Conservation (phyloP, 1,284 basidiomycete species). For the Cutaneotrichosporon sp. region DNA sequence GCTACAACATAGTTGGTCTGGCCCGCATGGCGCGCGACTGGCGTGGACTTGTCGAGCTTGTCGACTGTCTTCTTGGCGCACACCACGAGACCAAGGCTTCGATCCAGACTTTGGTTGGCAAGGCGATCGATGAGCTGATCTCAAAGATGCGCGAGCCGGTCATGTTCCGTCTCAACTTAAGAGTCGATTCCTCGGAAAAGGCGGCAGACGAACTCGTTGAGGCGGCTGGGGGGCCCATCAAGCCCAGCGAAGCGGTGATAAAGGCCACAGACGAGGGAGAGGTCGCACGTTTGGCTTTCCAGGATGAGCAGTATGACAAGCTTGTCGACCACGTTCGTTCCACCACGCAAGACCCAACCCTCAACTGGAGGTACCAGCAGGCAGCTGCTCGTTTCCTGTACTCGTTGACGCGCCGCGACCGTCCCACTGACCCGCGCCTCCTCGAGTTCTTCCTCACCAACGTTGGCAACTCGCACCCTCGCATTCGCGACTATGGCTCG, state of each 20-base stretch:
- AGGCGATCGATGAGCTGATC: slow-evolving; percentile 64
- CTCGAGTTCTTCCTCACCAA: slow-evolving; percentile 69
- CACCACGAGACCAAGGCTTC: slow-evolving; percentile 95
- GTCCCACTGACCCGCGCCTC: slow-evolving; percentile 63
- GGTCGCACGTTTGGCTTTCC: slow-evolving; percentile 32
- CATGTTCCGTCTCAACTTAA: slow-evolving; percentile 36
- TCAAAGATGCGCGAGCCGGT: slow-evolving; percentile 41
- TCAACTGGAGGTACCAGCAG: slow-evolving; percentile 87
- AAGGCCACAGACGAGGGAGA: slow-evolving; percentile 42
- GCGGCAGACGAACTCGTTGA: slow-evolving; percentile 39
- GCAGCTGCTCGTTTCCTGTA: slow-evolving; percentile 72
- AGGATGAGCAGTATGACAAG: slow-evolving; percentile 52
- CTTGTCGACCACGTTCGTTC: slow-evolving; percentile 63
- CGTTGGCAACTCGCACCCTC: slow-evolving; percentile 73
- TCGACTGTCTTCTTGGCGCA: slow-evolving; percentile 72
- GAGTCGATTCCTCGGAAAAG: slow-evolving; percentile 30
- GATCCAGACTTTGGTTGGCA: slow-evolving; percentile 80
- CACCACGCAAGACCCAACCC: slow-evolving; percentile 58
- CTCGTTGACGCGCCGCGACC: slow-evolving; percentile 73
- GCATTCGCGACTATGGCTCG: slow-evolving; percentile 71
- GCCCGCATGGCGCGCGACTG: slow-evolving; percentile 60
- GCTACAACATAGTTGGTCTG: slow-evolving; percentile 45
- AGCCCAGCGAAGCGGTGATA: slow-evolving; percentile 41
- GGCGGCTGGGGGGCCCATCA: slow-evolving; percentile 17
- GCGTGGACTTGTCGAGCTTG: slow-evolving; percentile 64